Base-by-base conservation (phyloP, 768 basidiomycete species). In the Trametes cinnabarina region DNA sequence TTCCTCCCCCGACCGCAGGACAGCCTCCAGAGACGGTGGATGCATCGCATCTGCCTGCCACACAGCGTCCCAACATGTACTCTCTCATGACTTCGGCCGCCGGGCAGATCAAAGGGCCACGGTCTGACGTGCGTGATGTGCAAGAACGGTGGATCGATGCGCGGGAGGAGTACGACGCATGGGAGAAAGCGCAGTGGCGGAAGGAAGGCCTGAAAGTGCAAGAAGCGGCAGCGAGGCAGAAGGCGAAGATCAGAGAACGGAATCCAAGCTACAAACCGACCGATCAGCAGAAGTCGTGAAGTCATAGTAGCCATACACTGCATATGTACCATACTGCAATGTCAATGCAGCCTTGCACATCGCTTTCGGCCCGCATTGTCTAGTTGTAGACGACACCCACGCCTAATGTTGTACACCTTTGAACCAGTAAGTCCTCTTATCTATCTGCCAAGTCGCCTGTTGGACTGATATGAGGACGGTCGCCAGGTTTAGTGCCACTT, bases 141-240 rank as follows among this genome's bases (percentile, higher is more conserved):
- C 94, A 98, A 70, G 95, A 98, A 69, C 77, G 94, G 41, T 98
- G 95, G 94, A 72, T 96, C n/a, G 93, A 97, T 64, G 83, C 85
- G 6, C 81, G 79, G 60, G 90, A 92, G 25, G 82, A 81, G 43
- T 97, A 85, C 73, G 94, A 97, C 70, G 87, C 86, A 42, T 87
- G 77, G 65, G 92, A 98, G 73, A 85, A 75, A 67, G 78, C 70
- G 65, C 80, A 87, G 64, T 95, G 92, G 94, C 76, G 84, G 63
- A 80, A 77, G 56, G 89, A 93, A 68, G 91, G 87, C 0, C 85
- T 89, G 68, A 66, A 74, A 25, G 71, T 80, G 2, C 73, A 82
- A 35, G 79, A 82, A 56, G 74, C 72, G 47, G 75, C 71, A 57
- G 66, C 65, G 46, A 65, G 52, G 48, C 51, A 67, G 50, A 69